phyloP scores from a whole-genome alignment of 352 stramenopile species.

The Bremia lactucae region DNA sequence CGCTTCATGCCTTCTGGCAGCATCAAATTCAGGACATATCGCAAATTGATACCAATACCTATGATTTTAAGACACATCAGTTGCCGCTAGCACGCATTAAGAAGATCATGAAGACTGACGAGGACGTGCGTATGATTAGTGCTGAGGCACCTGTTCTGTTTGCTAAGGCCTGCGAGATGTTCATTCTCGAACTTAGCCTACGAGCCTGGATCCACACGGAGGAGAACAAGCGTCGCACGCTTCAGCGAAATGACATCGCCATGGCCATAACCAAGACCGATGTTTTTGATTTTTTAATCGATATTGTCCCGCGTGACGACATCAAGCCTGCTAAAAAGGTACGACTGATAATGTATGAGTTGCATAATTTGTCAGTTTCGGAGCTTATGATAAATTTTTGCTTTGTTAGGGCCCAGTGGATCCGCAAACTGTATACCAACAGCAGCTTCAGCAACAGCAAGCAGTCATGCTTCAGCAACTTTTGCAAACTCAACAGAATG shows the following conservation, averaged over 20 bases:
- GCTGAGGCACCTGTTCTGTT: constrained; percentile 88
- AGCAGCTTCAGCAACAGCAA: constrained; percentile 83
- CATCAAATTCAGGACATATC: constrained; percentile 83
- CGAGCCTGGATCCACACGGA: constrained; percentile 86
- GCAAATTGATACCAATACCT: constrained; percentile 73
- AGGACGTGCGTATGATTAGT: constrained; percentile 91
- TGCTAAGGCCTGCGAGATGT: constrained; percentile 92
- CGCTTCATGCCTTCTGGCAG: constrained; percentile 84
- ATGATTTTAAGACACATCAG: constrained; percentile 85
- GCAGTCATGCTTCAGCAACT: constrained; percentile 83
- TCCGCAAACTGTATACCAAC: constrained; percentile 73
- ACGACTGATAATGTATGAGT: background rate
- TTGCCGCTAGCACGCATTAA: constrained; percentile 90
- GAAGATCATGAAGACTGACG: constrained; percentile 94
- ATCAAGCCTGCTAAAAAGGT: constrained; percentile 85
- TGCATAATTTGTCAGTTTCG: too few species aligned
- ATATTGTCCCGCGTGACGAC: constrained; percentile 84
- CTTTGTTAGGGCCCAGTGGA: constrained; percentile 44
- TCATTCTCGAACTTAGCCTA: constrained; percentile 87
- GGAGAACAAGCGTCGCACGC: constrained; percentile 88
- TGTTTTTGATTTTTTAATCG: constrained; percentile 89
- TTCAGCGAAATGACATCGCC: constrained; percentile 86
- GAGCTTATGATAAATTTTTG: constrained; percentile 2
- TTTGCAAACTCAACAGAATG: constrained; percentile 72
- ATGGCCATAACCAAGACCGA: constrained; percentile 87